Evolutionary conservation across 148 eudicot genomes (phyloP).

Genomic region (Linanthus parryae): DNA sequence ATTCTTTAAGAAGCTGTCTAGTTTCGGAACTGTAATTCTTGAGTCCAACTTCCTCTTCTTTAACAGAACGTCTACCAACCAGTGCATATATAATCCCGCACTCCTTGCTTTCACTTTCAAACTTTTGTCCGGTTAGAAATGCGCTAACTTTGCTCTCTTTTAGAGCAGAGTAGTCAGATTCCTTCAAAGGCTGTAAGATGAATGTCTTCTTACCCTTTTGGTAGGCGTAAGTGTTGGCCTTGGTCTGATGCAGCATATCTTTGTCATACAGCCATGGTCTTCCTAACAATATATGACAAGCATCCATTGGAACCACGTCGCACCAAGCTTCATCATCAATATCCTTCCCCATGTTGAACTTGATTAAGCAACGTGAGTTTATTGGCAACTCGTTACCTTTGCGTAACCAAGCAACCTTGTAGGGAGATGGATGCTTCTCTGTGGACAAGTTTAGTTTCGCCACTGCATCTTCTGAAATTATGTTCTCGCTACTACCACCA

Average conservation of each 20-base stretch:
- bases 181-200: no score
- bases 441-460: background rate
- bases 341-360: background rate
- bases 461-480: background rate
- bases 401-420: background rate
- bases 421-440: background rate
- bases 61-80: no score
- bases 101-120: no score
- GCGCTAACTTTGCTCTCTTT: no score
- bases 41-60: no score
- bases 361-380: background rate
- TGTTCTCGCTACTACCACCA: background rate
- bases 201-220: no score
- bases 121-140: no score
- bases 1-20: no score
- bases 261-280: background rate
- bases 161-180: no score
- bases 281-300: background rate
- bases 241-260: background rate
- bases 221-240: no score
- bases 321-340: background rate
- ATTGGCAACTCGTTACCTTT: background rate
- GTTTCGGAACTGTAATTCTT: no score
- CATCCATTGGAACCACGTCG: background rate
- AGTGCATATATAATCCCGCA: no score